A percentile compares a stretch with the other conserved stretches of the same genome.
Conservation (phyloP, 2,329 filamentous ascomycete genomes). For the Dichotomopilus funicola region DNA sequence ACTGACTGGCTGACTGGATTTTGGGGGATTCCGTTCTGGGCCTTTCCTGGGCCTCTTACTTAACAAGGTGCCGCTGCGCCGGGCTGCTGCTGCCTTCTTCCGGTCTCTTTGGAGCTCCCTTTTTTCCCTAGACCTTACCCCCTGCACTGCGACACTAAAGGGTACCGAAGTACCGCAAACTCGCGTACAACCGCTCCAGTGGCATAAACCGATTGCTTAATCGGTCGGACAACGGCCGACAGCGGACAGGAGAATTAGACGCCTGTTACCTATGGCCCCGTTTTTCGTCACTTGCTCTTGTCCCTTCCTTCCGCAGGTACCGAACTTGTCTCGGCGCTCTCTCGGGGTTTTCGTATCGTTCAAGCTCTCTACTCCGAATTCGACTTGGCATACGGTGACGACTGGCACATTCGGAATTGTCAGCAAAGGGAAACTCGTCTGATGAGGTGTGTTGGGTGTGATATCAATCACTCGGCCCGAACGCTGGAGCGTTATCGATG, state of each 20-base stretch:
- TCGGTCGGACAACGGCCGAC: constrained; percentile 15
- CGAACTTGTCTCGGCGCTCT: background rate
- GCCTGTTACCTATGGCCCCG: background rate
- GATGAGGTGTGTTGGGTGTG: no score
- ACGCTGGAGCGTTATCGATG: no score
- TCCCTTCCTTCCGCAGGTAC: background rate
- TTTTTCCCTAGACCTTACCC: background rate
- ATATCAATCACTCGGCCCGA: no score
- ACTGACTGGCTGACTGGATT: background rate
- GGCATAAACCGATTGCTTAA: constrained; percentile 10
- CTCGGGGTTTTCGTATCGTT: background rate
- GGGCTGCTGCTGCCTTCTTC: constrained; percentile 1
- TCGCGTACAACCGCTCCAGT: constrained; percentile 7
- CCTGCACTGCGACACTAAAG: constrained; percentile 9
- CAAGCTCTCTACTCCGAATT: no score
- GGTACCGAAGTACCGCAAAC: no score
- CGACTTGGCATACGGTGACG: constrained; percentile 2
- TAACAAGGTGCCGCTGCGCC: no score
- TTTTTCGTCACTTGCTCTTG: constrained; percentile 1
- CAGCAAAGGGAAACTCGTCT: no score
- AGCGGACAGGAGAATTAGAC: constrained; percentile 10
- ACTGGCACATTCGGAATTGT: background rate
- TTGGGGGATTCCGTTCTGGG: background rate
- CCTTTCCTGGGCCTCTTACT: no score
- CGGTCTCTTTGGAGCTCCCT: constrained; percentile 10